These are phyloP conservation scores for Apiospora aurea DNA, from an alignment of 2,329 filamentous ascomycete genomes.

Conservation along the genomic window DNA sequence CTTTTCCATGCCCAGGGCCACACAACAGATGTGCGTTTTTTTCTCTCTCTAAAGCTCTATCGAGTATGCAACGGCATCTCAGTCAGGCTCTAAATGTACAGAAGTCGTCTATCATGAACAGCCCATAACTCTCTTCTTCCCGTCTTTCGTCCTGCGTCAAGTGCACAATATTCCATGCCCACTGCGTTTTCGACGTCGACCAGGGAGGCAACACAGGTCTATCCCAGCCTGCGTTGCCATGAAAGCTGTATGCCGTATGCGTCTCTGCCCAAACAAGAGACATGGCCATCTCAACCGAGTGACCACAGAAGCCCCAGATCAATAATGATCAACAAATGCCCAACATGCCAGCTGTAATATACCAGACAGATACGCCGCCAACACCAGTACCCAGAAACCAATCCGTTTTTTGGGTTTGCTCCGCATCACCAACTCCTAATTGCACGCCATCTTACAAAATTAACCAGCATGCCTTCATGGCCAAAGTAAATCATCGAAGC, in stretches of 20 bases:
- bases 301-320: not conserved
- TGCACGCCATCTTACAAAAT: conserved; percentile 9
- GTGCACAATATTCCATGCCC: conserved; percentile 19
- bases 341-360: conserved; percentile 7
- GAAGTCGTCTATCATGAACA: conserved; percentile 10
- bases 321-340: not conserved
- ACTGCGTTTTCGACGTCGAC: not conserved
- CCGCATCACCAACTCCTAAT: conserved; percentile 8
- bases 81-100: conserved; percentile 18
- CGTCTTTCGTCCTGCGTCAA: not conserved
- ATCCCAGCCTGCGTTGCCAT: not conserved
- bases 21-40: conserved; percentile 1
- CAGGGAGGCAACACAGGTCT: conserved; percentile 4
- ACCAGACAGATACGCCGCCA: conserved; percentile 2
- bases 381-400: conserved; percentile 12
- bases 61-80: not conserved
- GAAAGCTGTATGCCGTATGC: not conserved
- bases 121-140: not conserved
- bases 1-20: not conserved
- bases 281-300: not conserved
- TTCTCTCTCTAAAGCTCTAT: not conserved
- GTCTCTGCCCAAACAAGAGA: not conserved
- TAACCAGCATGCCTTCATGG: not conserved
- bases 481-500: conserved; percentile 20
- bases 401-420: conserved; percentile 10